Evolutionary conservation across 2,329 filamentous ascomycete species (phyloP).

Genomic region (Monosporascus sp.): DNA sequence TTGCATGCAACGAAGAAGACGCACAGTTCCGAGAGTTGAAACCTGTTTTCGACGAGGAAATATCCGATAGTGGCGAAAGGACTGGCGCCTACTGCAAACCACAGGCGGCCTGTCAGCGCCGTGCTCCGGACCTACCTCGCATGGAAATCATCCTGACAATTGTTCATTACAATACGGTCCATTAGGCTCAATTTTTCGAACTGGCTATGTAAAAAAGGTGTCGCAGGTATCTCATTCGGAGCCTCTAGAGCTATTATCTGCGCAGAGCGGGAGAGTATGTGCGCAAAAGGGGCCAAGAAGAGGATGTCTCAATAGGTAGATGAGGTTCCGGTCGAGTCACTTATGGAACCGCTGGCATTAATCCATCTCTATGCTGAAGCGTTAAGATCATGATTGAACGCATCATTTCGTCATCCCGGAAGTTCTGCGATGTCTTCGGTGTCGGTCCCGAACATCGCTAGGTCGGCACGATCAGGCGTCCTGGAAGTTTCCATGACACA

Average conservation of each 20-base stretch:
- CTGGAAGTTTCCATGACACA: background rate
- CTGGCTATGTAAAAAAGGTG: background rate
- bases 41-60: background rate
- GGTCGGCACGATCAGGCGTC: background rate
- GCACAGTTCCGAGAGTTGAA: background rate
- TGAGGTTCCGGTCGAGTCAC: background rate
- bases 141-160: background rate
- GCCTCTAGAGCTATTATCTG: background rate
- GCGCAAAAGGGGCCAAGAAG: background rate
- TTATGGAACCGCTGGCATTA: background rate
- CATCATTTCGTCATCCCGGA: background rate
- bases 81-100: background rate
- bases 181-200: too few relatives aligned
- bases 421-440: background rate
- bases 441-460: background rate
- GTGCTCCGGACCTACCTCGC: background rate
- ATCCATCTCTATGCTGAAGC: background rate
- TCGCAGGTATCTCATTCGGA: background rate
- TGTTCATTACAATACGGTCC: background rate
- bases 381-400: background rate
- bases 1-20: background rate
- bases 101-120: background rate
- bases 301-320: background rate
- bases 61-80: background rate
- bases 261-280: background rate